These are phyloP conservation scores for Dalechampia spathulata DNA, from an alignment of 441 rosid genomes.

Conservation along the genomic window DNA sequence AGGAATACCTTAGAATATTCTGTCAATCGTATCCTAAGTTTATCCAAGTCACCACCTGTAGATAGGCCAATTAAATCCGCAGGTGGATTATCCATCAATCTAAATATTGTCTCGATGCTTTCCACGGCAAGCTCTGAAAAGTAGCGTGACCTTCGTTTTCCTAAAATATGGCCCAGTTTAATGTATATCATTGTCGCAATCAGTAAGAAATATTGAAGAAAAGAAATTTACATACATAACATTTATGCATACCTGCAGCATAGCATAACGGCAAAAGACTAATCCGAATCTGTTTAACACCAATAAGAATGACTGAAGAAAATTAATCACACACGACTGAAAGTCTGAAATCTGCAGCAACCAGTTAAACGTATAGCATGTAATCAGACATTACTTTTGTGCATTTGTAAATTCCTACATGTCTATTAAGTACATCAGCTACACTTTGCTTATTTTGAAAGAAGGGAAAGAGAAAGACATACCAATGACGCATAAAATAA, in stretches of 20 bases:
- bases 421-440: too few species aligned
- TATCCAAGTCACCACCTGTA: conserved; percentile 32
- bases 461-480: too few species aligned
- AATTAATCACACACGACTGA: conserved; percentile 9
- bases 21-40: conserved; percentile 50
- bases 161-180: conserved; percentile 28
- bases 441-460: too few species aligned
- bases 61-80: conserved; percentile 25
- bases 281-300: conserved; percentile 45
- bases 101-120: conserved; percentile 38
- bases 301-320: conserved; percentile 12
- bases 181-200: conserved; percentile 4
- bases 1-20: conserved; percentile 52
- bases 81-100: conserved; percentile 32
- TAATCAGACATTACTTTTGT: too few species aligned
- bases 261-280: conserved; percentile 60
- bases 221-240: neutral
- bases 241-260: conserved; percentile 48
- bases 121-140: conserved; percentile 46
- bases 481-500: too few species aligned
- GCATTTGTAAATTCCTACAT: too few species aligned
- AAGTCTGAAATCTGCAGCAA: too few species aligned
- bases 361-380: too few species aligned
- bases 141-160: conserved; percentile 42
- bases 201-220: neutral